These are phyloP conservation scores for Akanthomyces dipterigenus DNA, from an alignment of 2,329 filamentous ascomycete species.

Conservation along the genomic window DNA sequence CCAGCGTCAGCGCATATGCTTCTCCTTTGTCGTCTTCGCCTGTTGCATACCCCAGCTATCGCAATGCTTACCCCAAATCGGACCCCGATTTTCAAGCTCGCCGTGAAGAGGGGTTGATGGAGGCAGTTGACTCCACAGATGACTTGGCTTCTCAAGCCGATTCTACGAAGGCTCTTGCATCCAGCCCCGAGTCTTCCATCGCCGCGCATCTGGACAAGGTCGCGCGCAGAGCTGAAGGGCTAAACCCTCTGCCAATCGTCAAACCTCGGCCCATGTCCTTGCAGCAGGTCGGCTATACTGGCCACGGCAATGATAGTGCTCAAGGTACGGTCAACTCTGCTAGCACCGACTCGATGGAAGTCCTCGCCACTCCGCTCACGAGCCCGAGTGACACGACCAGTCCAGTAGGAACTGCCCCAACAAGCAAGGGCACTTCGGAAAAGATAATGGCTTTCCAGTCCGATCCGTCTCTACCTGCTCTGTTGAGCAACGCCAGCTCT, in stretches of 20 bases:
- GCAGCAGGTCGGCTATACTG: conserved; percentile 2
- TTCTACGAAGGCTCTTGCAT: conserved; percentile 7
- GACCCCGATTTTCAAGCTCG: conserved; percentile 35
- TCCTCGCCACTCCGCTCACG: conserved; percentile 44
- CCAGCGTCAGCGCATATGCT: background rate
- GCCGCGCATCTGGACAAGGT: conserved; percentile 8
- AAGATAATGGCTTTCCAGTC: conserved; percentile 51
- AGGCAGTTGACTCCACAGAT: conserved; percentile 24
- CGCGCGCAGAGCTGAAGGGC: background rate
- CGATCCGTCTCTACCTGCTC: conserved; percentile 56
- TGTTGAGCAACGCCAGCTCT: conserved; percentile 58
- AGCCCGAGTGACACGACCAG: conserved; percentile 48
- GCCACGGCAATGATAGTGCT: background rate
- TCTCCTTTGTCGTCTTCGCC: conserved; percentile 11
- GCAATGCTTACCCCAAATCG: conserved; percentile 37
- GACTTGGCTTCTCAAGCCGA: conserved; percentile 10
- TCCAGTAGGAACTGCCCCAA: conserved; percentile 36
- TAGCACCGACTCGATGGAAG: conserved; percentile 44
- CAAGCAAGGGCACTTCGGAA: conserved; percentile 36
- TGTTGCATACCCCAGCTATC: conserved; percentile 27
- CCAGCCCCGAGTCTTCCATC: conserved; percentile 10
- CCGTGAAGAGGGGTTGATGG: background rate
- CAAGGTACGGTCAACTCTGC: conserved; percentile 40
- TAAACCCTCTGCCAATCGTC: background rate
- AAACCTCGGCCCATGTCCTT: conserved; percentile 4